Percentiles rank a stretch among this genome's conserved stretches.
These are phyloP conservation scores for Epichloe uncinata DNA, from an alignment of 2,329 filamentous ascomycete species.

Conservation along the genomic window DNA sequence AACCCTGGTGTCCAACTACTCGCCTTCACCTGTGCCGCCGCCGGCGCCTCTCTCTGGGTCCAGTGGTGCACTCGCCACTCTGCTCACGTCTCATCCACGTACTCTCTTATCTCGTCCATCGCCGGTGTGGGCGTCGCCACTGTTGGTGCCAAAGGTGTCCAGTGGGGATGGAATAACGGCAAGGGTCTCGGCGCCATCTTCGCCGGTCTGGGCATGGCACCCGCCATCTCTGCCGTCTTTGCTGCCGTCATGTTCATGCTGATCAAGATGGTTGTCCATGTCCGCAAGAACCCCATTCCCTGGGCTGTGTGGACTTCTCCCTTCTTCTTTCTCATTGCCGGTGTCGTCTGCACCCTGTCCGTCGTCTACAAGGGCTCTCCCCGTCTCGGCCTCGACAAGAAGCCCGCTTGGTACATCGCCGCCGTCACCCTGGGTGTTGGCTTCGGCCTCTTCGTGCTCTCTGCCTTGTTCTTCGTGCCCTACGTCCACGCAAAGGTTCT, in stretches of 20 bases:
- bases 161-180: constrained; percentile 58
- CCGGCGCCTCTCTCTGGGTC: constrained; percentile 54
- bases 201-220: constrained; percentile 58
- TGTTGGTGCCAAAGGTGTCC: constrained; percentile 43
- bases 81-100: constrained; percentile 57
- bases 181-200: constrained; percentile 61
- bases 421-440: constrained; percentile 53
- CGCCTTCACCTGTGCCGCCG: constrained; percentile 48
- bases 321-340: constrained; percentile 66
- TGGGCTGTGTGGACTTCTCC: constrained; percentile 64
- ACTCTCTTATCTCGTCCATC: constrained; percentile 54
- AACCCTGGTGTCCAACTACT: constrained; percentile 56
- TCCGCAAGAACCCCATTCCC: constrained; percentile 55
- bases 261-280: constrained; percentile 51
- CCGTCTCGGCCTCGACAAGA: constrained; percentile 49
- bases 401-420: constrained; percentile 54
- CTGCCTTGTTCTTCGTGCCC: constrained; percentile 61
- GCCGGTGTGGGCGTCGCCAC: constrained; percentile 55
- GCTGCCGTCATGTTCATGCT: constrained; percentile 55
- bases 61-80: constrained; percentile 67
- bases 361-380: constrained; percentile 75
- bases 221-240: constrained; percentile 50
- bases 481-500: constrained; percentile 53
- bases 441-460: constrained; percentile 41
- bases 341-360: constrained; percentile 59